A percentile compares a stretch with the other conserved stretches of the same genome.
These are phyloP conservation scores for Macrophomina tecta DNA, from an alignment of 2,329 filamentous ascomycete genomes.

Conservation along the genomic window DNA sequence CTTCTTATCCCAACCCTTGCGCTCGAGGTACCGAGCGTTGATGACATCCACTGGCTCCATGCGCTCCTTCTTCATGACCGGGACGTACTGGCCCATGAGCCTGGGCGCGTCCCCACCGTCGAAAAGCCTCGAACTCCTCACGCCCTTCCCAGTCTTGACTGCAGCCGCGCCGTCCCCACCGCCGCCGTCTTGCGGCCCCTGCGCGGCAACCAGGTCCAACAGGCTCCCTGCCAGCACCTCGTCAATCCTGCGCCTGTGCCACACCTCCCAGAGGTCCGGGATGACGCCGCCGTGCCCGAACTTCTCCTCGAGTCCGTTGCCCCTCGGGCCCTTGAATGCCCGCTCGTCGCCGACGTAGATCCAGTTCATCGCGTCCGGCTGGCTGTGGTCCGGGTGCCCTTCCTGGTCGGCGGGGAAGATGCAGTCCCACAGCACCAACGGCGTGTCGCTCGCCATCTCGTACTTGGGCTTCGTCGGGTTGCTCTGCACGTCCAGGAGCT, in stretches of 20 bases:
- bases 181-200: conserved; percentile 38
- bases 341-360: conserved; percentile 74
- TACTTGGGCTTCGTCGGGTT: conserved; percentile 83
- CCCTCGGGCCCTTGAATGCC: conserved; percentile 53
- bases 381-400: conserved; percentile 43
- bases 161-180: conserved; percentile 21
- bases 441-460: conserved; percentile 86
- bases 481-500: conserved; percentile 73
- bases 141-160: conserved; percentile 5
- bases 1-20: conserved; percentile 51
- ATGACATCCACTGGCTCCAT: conserved; percentile 66
- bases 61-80: conserved; percentile 61
- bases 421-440: conserved; percentile 95
- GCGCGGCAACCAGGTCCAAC: conserved; percentile 64
- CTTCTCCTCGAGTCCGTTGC: conserved; percentile 39
- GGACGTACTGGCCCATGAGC: conserved; percentile 63
- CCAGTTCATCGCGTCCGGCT: conserved; percentile 73
- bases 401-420: conserved; percentile 70
- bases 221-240: conserved; percentile 81
- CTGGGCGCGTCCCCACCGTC: conserved; percentile 62
- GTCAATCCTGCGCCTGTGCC: conserved; percentile 86
- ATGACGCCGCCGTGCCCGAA: conserved; percentile 44
- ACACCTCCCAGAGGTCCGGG: conserved; percentile 76
- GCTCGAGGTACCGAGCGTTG: conserved; percentile 64
- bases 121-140: conserved; percentile 60